phyloP scores from a whole-genome alignment of 208 protist genomes.

The Crithidia mellificae region DNA sequence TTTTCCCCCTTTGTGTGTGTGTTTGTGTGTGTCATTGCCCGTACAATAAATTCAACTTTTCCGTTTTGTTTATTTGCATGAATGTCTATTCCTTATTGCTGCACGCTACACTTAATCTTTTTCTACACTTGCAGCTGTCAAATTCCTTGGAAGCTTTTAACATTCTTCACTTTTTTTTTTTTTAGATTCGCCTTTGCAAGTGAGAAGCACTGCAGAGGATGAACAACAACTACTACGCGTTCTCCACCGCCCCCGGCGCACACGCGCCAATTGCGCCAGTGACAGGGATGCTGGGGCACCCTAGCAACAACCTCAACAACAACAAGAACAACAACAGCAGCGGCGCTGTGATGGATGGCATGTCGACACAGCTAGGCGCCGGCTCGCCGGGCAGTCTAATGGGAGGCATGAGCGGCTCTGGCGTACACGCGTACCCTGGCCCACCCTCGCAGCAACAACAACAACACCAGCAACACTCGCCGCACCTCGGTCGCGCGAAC shows the following conservation, averaged over 20 bases:
- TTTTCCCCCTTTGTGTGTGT: too few species aligned
- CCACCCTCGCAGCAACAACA: constrained; percentile 16
- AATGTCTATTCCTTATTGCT: too few species aligned
- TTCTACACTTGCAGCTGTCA: too few species aligned
- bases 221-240: constrained; percentile 30
- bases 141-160: too few species aligned
- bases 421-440: constrained; percentile 17
- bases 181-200: not conserved
- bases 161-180: not conserved
- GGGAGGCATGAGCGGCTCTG: not conserved
- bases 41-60: too few species aligned
- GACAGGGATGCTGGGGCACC: constrained; percentile 4
- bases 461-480: not conserved
- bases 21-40: too few species aligned
- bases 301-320: constrained; percentile 11
- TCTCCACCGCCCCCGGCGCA: constrained; percentile 21
- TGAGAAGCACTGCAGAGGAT: too few species aligned
- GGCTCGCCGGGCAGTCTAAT: constrained; percentile 7
- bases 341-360: constrained; percentile 10
- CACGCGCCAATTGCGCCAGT: constrained; percentile 7
- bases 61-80: too few species aligned
- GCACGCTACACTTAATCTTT: too few species aligned
- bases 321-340: constrained; percentile 14
- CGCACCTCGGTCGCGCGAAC: not conserved
- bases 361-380: constrained; percentile 2